These are phyloP conservation scores for Alternaria gaisen DNA, from an alignment of 2,329 filamentous ascomycete genomes.

Conservation along the genomic window DNA sequence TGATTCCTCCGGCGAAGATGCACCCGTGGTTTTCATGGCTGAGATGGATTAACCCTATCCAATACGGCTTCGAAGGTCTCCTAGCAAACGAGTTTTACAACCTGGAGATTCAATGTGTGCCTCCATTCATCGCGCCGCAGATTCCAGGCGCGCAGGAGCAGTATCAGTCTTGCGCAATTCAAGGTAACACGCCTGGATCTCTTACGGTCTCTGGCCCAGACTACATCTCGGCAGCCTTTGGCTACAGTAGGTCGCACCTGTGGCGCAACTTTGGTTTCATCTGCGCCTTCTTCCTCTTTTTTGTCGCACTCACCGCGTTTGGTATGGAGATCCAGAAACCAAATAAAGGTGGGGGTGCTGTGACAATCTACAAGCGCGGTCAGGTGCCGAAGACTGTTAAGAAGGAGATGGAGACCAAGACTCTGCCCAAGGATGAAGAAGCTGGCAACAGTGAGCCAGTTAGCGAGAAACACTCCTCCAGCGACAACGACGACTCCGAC, in stretches of 20 bases:
- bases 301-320: conserved; percentile 56
- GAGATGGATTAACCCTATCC: conserved; percentile 63
- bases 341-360: conserved; percentile 66
- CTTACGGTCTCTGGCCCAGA: conserved; percentile 62
- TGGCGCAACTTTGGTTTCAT: conserved; percentile 69
- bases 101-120: conserved; percentile 63
- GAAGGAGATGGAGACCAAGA: conserved; percentile 64
- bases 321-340: conserved; percentile 63
- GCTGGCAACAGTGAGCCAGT: conserved; percentile 51
- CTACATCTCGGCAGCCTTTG: conserved; percentile 65
- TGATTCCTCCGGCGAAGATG: conserved; percentile 53
- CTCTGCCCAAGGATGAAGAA: conserved; percentile 61
- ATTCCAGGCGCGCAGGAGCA: conserved; percentile 56
- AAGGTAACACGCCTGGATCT: conserved; percentile 64
- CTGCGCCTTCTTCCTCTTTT: conserved; percentile 60
- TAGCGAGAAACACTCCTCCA: conserved; percentile 34
- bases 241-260: conserved; percentile 65
- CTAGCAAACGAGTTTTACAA: conserved; percentile 75
- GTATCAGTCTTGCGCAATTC: conserved; percentile 68
- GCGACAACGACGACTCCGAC: conserved; percentile 33
- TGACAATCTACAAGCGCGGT: conserved; percentile 70
- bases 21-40: conserved; percentile 54
- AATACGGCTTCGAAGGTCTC: conserved; percentile 74
- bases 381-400: conserved; percentile 68
- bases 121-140: conserved; percentile 65